Base-by-base conservation (phyloP, 2,329 filamentous ascomycete species). In the Ceratocystis huliohia region DNA sequence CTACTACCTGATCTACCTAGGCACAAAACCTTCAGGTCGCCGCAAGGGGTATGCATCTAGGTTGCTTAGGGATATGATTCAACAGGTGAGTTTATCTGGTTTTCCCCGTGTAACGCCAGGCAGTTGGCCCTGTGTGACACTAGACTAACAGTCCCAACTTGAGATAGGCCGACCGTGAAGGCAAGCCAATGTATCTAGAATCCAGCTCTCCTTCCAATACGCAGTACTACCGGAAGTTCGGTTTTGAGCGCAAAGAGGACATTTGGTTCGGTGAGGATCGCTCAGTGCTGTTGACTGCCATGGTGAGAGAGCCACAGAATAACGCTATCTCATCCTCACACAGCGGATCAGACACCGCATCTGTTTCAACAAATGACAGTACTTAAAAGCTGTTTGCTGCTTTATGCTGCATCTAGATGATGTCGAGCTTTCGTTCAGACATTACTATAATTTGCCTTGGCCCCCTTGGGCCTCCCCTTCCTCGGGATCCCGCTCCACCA, bases 1-100 rank as follows among this genome's bases (percentile, higher is more conserved):
- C 73, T 94, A 89, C 81, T 94, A 94, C 74, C 84, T 95, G 65
- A 88, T 91, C 61, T 94, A 93, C 75, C 80, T 95, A 69, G 90
- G 89, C 69, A 91, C 88, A 63, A 88, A 86, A 74, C 84, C 87
- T 44, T 80, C 79, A 69, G 84, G 86, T 3, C 83, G 87, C 68
- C 84, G 88, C 61, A 86, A 86, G 71, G 89, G 90, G 10, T 89
- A 89, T 74, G 88, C 85, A 17, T 81, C 81, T 70, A 86, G 84
- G 76, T 79, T 92, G 69, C 84, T 94, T 69, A 80, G 85, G 73
- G 80, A 89, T 73, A 86, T 91, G 76, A 85, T 86, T 64, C 76
- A 75, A 57, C 80, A 80, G 78, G 85, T 86, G 75, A 69, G 78
- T 76, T 61, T 15, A 37, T 61, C 61, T 20, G 48, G 13, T 28